Conservation (phyloP, 179 eudicot species). For the Amaranthus tricolor region DNA sequence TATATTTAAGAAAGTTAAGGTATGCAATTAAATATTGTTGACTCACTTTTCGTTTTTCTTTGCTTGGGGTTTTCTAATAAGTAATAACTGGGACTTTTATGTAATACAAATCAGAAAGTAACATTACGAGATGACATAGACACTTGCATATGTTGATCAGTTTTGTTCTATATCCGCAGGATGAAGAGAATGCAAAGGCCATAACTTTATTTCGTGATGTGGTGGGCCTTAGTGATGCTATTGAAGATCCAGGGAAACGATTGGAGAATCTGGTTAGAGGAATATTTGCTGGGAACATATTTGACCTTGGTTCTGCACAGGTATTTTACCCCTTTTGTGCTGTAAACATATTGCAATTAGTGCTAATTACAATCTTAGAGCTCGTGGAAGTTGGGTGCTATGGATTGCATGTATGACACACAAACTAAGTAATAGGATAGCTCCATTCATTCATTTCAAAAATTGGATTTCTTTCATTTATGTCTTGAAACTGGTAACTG, state of each 20-base stretch:
- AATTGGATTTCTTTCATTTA: background rate
- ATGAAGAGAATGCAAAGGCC: constrained; percentile 96
- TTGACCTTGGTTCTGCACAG: constrained; percentile 99
- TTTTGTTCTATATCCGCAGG: constrained; percentile 39
- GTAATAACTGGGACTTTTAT: background rate
- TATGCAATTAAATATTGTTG: constrained; percentile 24
- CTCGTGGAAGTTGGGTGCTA: background rate
- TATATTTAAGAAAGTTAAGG: constrained; percentile 98
- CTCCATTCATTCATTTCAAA: too few species aligned
- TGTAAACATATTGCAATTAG: background rate
- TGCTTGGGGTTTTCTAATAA: too few species aligned
- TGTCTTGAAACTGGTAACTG: background rate
- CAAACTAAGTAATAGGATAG: too few species aligned
- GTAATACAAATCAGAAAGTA: background rate
- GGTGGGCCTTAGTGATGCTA: constrained; percentile 75
- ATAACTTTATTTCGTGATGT: constrained; percentile 73
- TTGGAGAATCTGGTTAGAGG: constrained; percentile 84
- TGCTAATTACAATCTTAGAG: background rate
- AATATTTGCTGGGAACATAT: constrained; percentile 94
- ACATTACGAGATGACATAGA: background rate
- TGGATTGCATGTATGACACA: background rate
- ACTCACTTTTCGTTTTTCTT: background rate
- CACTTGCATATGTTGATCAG: background rate
- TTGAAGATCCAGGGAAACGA: constrained; percentile 74
- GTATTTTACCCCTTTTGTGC: constrained; percentile 34